A percentile compares a stretch with the other conserved stretches of the same genome.
Evolutionary conservation across 805 yeast genomes (phyloP).

Genomic region (Dipodascopsis tothii): DNA sequence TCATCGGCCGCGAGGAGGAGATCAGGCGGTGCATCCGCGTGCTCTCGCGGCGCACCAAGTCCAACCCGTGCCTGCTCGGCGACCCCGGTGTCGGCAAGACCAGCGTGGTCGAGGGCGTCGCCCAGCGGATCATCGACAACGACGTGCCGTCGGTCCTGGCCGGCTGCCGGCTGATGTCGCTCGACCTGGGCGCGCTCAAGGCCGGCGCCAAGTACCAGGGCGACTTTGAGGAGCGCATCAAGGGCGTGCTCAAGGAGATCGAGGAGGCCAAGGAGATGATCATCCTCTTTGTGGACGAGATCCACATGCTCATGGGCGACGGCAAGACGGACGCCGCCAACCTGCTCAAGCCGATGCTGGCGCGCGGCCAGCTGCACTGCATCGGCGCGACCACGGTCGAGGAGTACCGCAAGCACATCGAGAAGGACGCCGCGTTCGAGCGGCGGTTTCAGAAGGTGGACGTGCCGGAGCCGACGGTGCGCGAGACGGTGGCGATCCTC

Average conservation of each 20-base stretch:
- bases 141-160: conserved; percentile 89
- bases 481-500: conserved; percentile 90
- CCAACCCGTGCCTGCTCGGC: conserved; percentile 94
- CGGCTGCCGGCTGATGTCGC: conserved; percentile 70
- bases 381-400: conserved; percentile 96
- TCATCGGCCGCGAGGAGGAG: conserved; percentile 97
- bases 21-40: conserved; percentile 91
- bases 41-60: conserved; percentile 92
- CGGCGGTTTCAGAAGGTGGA: conserved; percentile 97
- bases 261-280: conserved; percentile 70
- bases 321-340: conserved; percentile 97
- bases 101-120: conserved; percentile 96
- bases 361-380: conserved; percentile 93
- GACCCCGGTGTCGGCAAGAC: conserved; percentile 99
- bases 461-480: conserved; percentile 85
- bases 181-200: conserved; percentile 91
- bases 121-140: conserved; percentile 90
- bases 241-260: conserved; percentile 91
- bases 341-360: conserved; percentile 91
- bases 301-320: conserved; percentile 99
- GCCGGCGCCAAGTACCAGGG: conserved; percentile 99
- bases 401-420: conserved; percentile 85
- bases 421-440: conserved; percentile 97
- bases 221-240: conserved; percentile 95
- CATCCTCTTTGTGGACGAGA: conserved; percentile 90